Percentiles rank a stretch among this genome's conserved stretches.
Evolutionary conservation across 331 rosid genomes (phyloP).

Genomic region (Telfairia occidentalis): DNA sequence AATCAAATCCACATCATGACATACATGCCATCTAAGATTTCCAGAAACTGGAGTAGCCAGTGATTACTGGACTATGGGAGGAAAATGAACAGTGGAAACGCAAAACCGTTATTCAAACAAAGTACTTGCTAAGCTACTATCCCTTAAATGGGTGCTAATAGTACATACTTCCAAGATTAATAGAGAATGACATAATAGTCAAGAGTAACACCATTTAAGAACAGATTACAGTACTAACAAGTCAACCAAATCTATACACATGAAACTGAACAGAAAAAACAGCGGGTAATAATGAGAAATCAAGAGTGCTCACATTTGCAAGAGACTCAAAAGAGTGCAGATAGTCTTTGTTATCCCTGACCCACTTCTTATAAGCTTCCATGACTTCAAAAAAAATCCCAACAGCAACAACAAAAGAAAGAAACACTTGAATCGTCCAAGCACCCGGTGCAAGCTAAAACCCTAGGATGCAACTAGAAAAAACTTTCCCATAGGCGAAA

Average conservation of each 20-base stretch:
- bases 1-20: background rate
- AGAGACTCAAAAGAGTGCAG: conserved; percentile 76
- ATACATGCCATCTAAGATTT: background rate
- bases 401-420: background rate
- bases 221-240: background rate
- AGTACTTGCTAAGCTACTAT: background rate
- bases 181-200: background rate
- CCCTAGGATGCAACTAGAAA: background rate
- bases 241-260: background rate
- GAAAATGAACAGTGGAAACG: background rate
- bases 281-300: background rate
- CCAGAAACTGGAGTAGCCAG: background rate
- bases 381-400: conserved; percentile 27
- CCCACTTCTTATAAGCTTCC: conserved; percentile 87
- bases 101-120: background rate
- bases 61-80: background rate
- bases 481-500: background rate
- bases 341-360: conserved; percentile 70
- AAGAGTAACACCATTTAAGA: background rate
- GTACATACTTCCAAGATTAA: background rate
- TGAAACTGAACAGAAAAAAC: conserved; percentile 3
- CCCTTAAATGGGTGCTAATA: too few relatives aligned
- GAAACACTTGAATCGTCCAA: conserved; percentile 5
- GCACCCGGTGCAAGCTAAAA: conserved; percentile 12
- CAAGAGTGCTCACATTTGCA: conserved; percentile 61